phyloP scores from a whole-genome alignment of 495 filamentous ascomycete genomes.

The Lentithecium fluviatile region DNA sequence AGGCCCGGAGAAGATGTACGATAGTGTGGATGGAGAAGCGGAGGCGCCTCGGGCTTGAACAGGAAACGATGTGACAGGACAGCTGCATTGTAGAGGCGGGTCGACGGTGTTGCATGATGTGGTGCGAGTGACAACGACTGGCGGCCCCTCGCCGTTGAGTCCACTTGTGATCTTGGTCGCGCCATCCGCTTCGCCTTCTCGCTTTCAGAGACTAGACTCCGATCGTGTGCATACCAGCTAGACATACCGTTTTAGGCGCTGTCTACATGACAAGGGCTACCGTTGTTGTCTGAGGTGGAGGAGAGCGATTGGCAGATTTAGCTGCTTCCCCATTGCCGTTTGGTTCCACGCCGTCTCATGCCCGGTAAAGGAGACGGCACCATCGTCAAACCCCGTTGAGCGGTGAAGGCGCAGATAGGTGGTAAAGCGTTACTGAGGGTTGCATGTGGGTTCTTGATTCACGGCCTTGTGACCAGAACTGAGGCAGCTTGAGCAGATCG shows the following conservation, averaged over 20 bases:
- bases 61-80: no score
- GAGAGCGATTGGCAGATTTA: background rate
- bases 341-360: no score
- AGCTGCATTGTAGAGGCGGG: no score
- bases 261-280: background rate
- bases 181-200: background rate
- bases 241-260: background rate
- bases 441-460: background rate
- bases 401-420: background rate
- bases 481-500: background rate
- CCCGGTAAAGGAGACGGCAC: background rate
- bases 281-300: background rate
- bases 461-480: background rate
- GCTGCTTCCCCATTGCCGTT: no score
- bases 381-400: background rate
- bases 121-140: conserved; percentile 12
- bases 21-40: no score
- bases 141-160: background rate
- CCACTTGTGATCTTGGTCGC: background rate
- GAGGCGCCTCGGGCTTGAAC: no score
- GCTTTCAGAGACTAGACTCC: background rate
- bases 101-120: background rate
- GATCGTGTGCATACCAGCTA: conserved; percentile 9
- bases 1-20: no score
- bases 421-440: background rate